Evolutionary conservation across 1,284 basidiomycete species (phyloP).

Genomic region (Rhodofomes roseus): DNA sequence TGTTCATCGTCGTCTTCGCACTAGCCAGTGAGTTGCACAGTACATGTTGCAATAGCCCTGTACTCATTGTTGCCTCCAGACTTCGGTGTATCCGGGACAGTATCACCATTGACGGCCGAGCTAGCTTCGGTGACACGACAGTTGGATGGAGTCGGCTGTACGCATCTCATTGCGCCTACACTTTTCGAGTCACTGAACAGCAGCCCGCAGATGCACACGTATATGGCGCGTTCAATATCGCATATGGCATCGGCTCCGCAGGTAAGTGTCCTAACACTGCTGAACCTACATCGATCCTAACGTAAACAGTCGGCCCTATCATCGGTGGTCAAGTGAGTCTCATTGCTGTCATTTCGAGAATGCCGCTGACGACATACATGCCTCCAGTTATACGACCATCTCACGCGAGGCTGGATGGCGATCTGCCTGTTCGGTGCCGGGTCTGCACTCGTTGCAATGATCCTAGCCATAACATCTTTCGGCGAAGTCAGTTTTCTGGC

Average conservation of each 20-base stretch:
- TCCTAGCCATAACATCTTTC: constrained; percentile 41
- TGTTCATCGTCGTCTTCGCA: constrained; percentile 61
- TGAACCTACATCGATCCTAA: not conserved
- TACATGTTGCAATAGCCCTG: not conserved
- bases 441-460: constrained; percentile 35
- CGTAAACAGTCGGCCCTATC: constrained; percentile 55
- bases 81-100: constrained; percentile 53
- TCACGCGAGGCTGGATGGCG: constrained; percentile 51
- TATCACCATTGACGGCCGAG: constrained; percentile 62
- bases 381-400: constrained; percentile 52
- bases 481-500: constrained; percentile 44
- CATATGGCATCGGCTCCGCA: constrained; percentile 60
- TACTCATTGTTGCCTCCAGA: constrained; percentile 30
- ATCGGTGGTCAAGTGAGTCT: constrained; percentile 58
- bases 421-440: constrained; percentile 45
- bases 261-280: constrained; percentile 26
- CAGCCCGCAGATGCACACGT: constrained; percentile 52
- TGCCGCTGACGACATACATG: not conserved
- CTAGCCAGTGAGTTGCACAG: constrained; percentile 45
- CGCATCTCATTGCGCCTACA: constrained; percentile 30
- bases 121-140: constrained; percentile 52
- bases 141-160: constrained; percentile 64
- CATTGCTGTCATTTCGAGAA: not conserved
- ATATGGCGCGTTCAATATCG: constrained; percentile 66
- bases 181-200: not conserved